Conservation (phyloP, 352 stramenopile genomes). For the Pythium sp. region DNA sequence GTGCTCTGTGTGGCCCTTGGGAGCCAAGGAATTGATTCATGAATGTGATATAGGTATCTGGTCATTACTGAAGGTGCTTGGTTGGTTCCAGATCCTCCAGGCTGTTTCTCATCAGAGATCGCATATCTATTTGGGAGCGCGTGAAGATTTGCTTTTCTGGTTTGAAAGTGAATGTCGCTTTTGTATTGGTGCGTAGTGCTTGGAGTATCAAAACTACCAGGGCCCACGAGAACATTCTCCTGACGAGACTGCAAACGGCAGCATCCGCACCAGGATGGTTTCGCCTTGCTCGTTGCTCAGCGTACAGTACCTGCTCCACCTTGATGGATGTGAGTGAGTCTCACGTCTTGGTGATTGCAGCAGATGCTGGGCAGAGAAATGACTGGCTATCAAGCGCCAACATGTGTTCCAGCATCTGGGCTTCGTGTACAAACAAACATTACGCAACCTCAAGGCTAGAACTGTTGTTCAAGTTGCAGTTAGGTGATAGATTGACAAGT, state of each 20-base stretch:
- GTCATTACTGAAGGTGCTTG: not conserved
- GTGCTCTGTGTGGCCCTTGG: no score
- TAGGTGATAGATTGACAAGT: not conserved
- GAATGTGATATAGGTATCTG: not conserved
- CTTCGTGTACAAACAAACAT: constrained; percentile 5
- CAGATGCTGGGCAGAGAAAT: not conserved
- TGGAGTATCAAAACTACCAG: not conserved
- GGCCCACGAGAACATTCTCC: not conserved
- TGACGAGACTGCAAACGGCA: not conserved
- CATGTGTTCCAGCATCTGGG: constrained; percentile 3
- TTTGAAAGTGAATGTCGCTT: constrained; percentile 2
- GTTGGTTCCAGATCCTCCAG: not conserved
- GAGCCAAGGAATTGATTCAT: no score
- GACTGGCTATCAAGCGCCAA: not conserved
- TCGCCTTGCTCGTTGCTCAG: not conserved
- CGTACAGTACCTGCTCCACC: no score
- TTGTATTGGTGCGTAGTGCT: not conserved
- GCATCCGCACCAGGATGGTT: not conserved
- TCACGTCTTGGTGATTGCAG: not conserved
- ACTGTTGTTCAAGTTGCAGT: constrained; percentile 4
- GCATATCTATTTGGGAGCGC: not conserved
- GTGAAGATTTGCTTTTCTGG: not conserved
- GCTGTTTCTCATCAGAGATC: not conserved
- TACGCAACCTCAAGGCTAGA: not conserved
- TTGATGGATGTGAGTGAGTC: not conserved